These are phyloP conservation scores for Avena eriantha DNA, from an alignment of 176 grass and related monocot genomes.

Conservation along the genomic window DNA sequence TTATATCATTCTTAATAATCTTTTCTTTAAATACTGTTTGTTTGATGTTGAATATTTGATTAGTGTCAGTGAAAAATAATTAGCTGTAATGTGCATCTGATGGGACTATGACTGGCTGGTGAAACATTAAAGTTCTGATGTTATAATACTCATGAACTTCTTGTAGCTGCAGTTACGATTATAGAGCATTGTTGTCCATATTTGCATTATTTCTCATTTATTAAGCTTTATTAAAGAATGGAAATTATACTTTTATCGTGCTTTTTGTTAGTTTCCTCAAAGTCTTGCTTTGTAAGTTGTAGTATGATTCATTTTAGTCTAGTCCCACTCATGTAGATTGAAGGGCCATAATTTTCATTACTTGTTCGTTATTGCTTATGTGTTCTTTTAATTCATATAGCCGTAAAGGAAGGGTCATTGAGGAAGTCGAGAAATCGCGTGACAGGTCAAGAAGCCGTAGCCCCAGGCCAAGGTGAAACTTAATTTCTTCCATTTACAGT, in stretches of 20 bases:
- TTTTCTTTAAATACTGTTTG: not conserved
- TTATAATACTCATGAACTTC: not conserved
- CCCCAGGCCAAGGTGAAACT: constrained; percentile 71
- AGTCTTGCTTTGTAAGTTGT: not conserved
- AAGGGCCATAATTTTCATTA: not conserved
- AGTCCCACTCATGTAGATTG: not conserved
- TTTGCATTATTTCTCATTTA: not conserved
- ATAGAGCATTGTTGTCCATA: not conserved
- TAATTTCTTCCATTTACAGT: constrained; percentile 5
- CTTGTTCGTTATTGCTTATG: constrained; percentile 8
- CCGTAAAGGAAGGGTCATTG: constrained; percentile 79
- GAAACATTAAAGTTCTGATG: not conserved
- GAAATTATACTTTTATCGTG: not conserved
- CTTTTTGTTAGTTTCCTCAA: not conserved
- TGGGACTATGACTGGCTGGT: not conserved
- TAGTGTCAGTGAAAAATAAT: not conserved
- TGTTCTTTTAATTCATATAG: constrained; percentile 50
- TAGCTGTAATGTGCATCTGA: not conserved
- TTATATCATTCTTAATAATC: not conserved
- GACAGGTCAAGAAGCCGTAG: constrained; percentile 90
- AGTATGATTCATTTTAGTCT: not conserved
- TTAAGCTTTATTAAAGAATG: not conserved
- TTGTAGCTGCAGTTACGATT: too few species aligned
- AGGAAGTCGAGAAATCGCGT: constrained; percentile 53
- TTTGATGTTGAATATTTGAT: not conserved